Conservation (phyloP, 2,329 filamentous ascomycete species). For the Kalaharituber pfeilii region DNA sequence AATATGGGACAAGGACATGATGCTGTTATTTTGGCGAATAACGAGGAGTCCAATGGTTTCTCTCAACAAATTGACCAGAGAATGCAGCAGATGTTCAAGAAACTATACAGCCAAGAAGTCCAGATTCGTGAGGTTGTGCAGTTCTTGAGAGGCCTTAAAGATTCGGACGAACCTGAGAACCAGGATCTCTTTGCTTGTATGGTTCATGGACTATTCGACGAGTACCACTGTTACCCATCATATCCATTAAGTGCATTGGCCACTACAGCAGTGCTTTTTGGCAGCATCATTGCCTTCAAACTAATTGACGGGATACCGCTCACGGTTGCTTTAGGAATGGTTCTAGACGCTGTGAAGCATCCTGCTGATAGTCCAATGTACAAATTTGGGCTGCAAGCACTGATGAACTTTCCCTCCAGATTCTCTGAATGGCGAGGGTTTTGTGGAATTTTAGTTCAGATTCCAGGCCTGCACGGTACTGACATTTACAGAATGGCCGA, state of each 20-base stretch:
- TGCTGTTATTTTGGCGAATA: slow-evolving; percentile 75
- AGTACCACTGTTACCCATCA: slow-evolving; percentile 86
- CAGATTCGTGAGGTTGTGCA: slow-evolving; percentile 74
- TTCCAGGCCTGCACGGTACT: slow-evolving; percentile 65
- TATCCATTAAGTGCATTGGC: slow-evolving; percentile 93
- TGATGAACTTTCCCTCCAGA: slow-evolving; percentile 70
- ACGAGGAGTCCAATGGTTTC: slow-evolving; percentile 62
- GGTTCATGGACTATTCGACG: slow-evolving; percentile 94
- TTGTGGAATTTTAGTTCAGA: slow-evolving; percentile 66
- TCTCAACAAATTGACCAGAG: slow-evolving; percentile 63
- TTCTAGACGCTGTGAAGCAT: slow-evolving; percentile 84
- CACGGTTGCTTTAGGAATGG: slow-evolving; percentile 91
- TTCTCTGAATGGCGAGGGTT: slow-evolving; percentile 92
- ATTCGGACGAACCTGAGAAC: slow-evolving; percentile 62
- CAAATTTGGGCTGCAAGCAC: slow-evolving; percentile 88
- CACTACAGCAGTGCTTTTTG: slow-evolving; percentile 90
- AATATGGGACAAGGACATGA: slow-evolving; percentile 91
- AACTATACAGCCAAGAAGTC: slow-evolving; percentile 87
- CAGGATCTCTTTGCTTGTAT: slow-evolving; percentile 97
- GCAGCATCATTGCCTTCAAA: slow-evolving; percentile 86
- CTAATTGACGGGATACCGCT: slow-evolving; percentile 78
- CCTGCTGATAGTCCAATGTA: slow-evolving; percentile 78
- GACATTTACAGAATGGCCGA: slow-evolving; percentile 70
- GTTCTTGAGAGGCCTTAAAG: slow-evolving; percentile 71
- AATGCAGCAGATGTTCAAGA: slow-evolving; percentile 97